phyloP scores from a whole-genome alignment of 2,329 filamentous ascomycete genomes.

The Fusarium newnesense region DNA sequence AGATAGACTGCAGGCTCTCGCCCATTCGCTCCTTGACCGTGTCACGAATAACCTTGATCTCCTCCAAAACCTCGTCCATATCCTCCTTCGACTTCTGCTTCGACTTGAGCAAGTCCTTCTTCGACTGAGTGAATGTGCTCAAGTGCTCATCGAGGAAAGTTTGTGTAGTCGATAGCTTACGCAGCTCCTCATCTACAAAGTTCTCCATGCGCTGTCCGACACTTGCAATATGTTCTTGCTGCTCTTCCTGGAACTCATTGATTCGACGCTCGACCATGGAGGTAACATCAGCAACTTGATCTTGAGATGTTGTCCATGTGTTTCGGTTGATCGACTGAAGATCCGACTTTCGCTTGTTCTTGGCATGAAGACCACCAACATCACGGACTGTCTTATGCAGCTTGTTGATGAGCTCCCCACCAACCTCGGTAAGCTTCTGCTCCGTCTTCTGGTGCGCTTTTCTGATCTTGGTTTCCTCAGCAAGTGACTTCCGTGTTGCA shows the following conservation, averaged over 20 bases:
- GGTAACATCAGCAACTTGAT: conserved; percentile 80
- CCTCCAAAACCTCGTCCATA: conserved; percentile 91
- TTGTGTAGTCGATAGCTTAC: conserved; percentile 76
- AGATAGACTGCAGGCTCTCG: conserved; percentile 84
- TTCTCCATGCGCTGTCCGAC: conserved; percentile 78
- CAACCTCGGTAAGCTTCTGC: conserved; percentile 76
- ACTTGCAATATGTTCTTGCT: conserved; percentile 74
- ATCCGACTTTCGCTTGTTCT: conserved; percentile 86
- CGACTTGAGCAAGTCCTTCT: conserved; percentile 73
- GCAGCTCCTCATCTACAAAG: conserved; percentile 81
- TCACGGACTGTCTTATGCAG: conserved; percentile 82
- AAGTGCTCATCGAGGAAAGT: conserved; percentile 76
- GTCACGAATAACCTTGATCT: conserved; percentile 89
- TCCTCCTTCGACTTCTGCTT: conserved; percentile 79
- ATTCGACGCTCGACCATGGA: conserved; percentile 80
- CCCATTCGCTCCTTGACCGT: conserved; percentile 88
- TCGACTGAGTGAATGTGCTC: conserved; percentile 73
- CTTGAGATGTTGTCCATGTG: conserved; percentile 81
- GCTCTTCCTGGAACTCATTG: conserved; percentile 75
- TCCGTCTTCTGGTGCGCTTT: conserved; percentile 91
- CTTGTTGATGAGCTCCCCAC: conserved; percentile 80
- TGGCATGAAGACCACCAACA: conserved; percentile 83
- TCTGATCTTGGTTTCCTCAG: conserved; percentile 81
- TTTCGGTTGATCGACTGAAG: conserved; percentile 82
- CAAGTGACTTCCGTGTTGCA: conserved; percentile 78